Evolutionary conservation across 2,329 filamentous ascomycete genomes (phyloP).

Genomic region (Aspergillus pseudoterreus): DNA sequence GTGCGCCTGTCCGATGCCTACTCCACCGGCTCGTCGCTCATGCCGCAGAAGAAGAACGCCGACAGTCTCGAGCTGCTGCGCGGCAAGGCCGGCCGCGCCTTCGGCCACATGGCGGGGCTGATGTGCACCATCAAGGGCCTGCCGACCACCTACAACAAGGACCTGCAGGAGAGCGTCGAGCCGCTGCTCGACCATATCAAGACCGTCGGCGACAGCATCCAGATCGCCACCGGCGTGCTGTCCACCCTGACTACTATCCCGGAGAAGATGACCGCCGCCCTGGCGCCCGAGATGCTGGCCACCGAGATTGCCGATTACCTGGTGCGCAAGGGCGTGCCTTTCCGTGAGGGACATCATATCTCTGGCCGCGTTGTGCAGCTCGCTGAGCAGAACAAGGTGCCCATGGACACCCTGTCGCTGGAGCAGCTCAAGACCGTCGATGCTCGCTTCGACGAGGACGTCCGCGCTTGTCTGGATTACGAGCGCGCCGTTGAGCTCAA

Average conservation of each 20-base stretch:
- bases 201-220: slow-evolving; percentile 74
- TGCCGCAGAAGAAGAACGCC: slow-evolving; percentile 81
- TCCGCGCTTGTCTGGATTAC: slow-evolving; percentile 71
- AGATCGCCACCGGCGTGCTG: slow-evolving; percentile 78
- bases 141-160: slow-evolving; percentile 84
- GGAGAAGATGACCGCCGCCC: slow-evolving; percentile 72
- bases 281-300: slow-evolving; percentile 81
- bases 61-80: slow-evolving; percentile 71
- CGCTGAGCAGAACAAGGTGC: slow-evolving; percentile 61
- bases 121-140: slow-evolving; percentile 74
- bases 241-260: slow-evolving; percentile 67
- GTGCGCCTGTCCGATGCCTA: slow-evolving; percentile 75
- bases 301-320: slow-evolving; percentile 49
- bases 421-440: slow-evolving; percentile 68
- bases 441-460: slow-evolving; percentile 65
- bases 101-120: slow-evolving; percentile 77
- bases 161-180: slow-evolving; percentile 83
- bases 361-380: slow-evolving; percentile 69
- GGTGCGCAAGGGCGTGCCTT: slow-evolving; percentile 59
- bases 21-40: slow-evolving; percentile 69
- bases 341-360: slow-evolving; percentile 77
- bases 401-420: slow-evolving; percentile 67
- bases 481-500: slow-evolving; percentile 78
- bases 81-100: slow-evolving; percentile 72
- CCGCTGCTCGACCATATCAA: slow-evolving; percentile 81